A percentile compares a stretch with the other conserved stretches of the same genome.
Conservation (phyloP, 2,329 filamentous ascomycete genomes). For the Apiospora koreana region DNA sequence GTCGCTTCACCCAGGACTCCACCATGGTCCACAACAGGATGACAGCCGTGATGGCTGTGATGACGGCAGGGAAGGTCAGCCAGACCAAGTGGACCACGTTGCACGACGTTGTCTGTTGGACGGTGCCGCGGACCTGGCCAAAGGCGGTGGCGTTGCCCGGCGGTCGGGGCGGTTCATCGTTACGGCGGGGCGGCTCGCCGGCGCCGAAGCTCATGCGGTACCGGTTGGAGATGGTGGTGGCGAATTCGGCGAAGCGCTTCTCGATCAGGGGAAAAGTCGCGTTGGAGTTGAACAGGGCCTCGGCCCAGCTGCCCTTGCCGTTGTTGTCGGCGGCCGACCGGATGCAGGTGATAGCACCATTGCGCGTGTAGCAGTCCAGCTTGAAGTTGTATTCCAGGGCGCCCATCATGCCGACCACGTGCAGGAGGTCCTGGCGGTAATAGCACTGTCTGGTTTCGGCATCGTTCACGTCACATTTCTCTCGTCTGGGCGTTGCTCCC, state of each 20-base stretch:
- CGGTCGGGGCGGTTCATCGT: neutral
- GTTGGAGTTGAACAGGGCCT: neutral
- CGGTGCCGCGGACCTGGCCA: neutral
- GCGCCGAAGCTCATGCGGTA: slow-evolving; percentile 7
- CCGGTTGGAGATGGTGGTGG: neutral
- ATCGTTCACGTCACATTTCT: neutral
- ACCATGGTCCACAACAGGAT: neutral
- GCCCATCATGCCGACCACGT: neutral
- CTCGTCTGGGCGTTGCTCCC: neutral
- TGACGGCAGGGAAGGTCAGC: neutral
- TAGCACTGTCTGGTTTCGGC: neutral
- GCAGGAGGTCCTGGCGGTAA: neutral
- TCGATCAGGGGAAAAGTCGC: neutral
- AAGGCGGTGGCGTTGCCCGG: neutral
- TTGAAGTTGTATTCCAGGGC: neutral
- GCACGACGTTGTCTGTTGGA: neutral
- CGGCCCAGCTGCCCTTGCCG: neutral
- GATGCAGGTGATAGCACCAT: neutral
- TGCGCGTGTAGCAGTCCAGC: neutral
- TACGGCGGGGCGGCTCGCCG: neutral
- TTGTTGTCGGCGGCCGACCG: neutral
- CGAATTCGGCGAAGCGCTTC: neutral
- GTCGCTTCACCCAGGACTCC: neutral
- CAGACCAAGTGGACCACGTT: neutral
- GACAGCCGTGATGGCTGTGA: neutral